phyloP scores from a whole-genome alignment of 2,329 filamentous ascomycete species.

The Chaetomiaceae sp. region DNA sequence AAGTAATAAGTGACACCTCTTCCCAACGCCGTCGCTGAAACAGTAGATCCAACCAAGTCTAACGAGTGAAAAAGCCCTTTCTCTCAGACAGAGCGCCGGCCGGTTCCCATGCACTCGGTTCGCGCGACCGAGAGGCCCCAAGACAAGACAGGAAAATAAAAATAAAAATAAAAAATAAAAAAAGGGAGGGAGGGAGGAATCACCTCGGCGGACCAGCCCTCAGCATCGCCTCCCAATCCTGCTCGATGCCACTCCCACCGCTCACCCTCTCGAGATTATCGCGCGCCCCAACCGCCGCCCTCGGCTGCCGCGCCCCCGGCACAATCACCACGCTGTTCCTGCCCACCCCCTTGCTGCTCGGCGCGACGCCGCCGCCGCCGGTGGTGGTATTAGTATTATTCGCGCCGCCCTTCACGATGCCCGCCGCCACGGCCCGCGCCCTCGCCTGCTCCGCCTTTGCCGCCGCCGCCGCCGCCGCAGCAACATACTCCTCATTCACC shows the following conservation, averaged over 20 bases:
- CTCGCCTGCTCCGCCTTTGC: neutral
- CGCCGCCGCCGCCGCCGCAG: constrained; percentile 4
- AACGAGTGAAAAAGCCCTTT: neutral
- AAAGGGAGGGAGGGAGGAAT: constrained; percentile 2
- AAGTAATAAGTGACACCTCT: too few species aligned
- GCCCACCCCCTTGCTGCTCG: neutral
- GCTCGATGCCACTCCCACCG: constrained; percentile 23
- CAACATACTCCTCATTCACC: constrained; percentile 27
- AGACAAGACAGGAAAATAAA: too few species aligned
- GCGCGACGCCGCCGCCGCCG: neutral
- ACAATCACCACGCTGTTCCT: constrained; percentile 7
- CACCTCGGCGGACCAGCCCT: constrained; percentile 51
- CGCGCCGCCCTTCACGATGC: neutral
- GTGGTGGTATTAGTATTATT: neutral
- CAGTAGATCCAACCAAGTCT: too few species aligned
- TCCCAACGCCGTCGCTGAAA: neutral
- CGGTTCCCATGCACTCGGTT: neutral
- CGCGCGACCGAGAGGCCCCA: neutral
- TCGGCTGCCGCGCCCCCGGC: neutral
- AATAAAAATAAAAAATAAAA: neutral
- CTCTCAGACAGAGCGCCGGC: too few species aligned
- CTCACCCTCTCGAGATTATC: constrained; percentile 8
- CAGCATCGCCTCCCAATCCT: constrained; percentile 30
- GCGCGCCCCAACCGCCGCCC: neutral
- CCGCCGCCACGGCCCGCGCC: neutral